Conservation (phyloP, 2,329 filamentous ascomycete species). For the Penicillium sp. region DNA sequence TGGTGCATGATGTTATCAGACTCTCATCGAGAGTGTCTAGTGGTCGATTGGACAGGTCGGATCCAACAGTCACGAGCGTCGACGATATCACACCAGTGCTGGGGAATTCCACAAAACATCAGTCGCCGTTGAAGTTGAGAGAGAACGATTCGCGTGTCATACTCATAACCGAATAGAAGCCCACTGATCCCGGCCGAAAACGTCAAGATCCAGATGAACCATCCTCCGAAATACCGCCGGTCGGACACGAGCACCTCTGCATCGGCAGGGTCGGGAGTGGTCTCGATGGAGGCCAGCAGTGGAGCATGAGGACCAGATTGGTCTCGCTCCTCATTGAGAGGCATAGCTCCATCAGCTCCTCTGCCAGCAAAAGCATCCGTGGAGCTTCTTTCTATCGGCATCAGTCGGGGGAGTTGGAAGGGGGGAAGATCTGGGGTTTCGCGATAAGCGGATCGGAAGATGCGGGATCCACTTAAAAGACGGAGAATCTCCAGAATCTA, state of each 20-base stretch:
- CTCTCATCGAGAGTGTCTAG: constrained; percentile 53
- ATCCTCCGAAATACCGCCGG: constrained; percentile 25
- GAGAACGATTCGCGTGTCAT: constrained; percentile 14
- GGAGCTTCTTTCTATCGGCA: neutral
- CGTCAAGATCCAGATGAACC: constrained; percentile 53
- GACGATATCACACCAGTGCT: constrained; percentile 58
- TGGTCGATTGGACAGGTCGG: constrained; percentile 47
- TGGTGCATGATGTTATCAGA: constrained; percentile 54
- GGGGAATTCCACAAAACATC: constrained; percentile 18
- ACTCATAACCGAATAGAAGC: constrained; percentile 59
- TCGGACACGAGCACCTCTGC: constrained; percentile 11
- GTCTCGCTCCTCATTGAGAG: constrained; percentile 19
- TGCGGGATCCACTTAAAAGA: constrained; percentile 14
- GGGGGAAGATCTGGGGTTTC: constrained; percentile 11
- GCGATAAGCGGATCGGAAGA: constrained; percentile 14
- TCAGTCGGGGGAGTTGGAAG: neutral
- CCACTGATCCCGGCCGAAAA: constrained; percentile 54
- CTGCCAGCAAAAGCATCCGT: neutral
- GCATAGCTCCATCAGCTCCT: constrained; percentile 20
- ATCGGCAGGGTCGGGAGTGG: constrained; percentile 9
- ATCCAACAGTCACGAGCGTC: constrained; percentile 52
- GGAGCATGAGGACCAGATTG: constrained; percentile 25
- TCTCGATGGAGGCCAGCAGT: constrained; percentile 23
- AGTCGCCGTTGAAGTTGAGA: constrained; percentile 4
- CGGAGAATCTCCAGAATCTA: neutral